Conservation (phyloP, 2,329 filamentous ascomycete species). For the Nigrograna mackinnonii region DNA sequence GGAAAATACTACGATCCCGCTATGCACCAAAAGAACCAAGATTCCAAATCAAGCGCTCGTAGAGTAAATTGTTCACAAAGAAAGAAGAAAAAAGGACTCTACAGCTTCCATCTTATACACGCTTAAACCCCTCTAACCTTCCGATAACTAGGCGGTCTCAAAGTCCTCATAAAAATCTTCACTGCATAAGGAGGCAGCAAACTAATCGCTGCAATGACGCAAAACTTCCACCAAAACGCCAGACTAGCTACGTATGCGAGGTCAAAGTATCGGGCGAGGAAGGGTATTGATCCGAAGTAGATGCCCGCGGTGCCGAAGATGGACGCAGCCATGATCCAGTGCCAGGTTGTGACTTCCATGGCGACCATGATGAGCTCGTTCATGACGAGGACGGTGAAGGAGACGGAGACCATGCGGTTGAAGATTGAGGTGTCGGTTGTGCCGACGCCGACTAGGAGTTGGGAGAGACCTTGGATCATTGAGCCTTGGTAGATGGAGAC, state of each 20-base stretch:
- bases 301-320: slow-evolving; percentile 80
- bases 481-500: slow-evolving; percentile 95
- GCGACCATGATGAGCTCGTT: slow-evolving; percentile 98
- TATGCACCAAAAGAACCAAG: no score
- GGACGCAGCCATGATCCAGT: slow-evolving; percentile 84
- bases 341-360: slow-evolving; percentile 96
- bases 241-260: slow-evolving; percentile 75
- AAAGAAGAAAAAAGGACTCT: no score
- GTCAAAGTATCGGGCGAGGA: slow-evolving; percentile 89
- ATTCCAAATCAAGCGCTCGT: no score
- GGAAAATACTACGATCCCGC: no score
- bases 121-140: slow-evolving; percentile 76
- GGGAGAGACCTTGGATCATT: slow-evolving; percentile 92
- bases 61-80: no score
- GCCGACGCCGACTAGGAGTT: slow-evolving; percentile 78
- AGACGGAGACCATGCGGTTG: slow-evolving; percentile 78
- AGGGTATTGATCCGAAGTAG: slow-evolving; percentile 84
- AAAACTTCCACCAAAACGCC: slow-evolving; percentile 87
- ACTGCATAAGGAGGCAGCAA: slow-evolving; percentile 84
- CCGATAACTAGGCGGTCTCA: slow-evolving; percentile 91
- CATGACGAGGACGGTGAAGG: slow-evolving; percentile 86
- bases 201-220: slow-evolving; percentile 77
- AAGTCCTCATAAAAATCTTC: slow-evolving; percentile 80
- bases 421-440: slow-evolving; percentile 41
- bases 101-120: no score